Percentiles rank a stretch among this genome's conserved stretches.
phyloP scores from a whole-genome alignment of 140 eudicot species.

The Oenanthe javanica region DNA sequence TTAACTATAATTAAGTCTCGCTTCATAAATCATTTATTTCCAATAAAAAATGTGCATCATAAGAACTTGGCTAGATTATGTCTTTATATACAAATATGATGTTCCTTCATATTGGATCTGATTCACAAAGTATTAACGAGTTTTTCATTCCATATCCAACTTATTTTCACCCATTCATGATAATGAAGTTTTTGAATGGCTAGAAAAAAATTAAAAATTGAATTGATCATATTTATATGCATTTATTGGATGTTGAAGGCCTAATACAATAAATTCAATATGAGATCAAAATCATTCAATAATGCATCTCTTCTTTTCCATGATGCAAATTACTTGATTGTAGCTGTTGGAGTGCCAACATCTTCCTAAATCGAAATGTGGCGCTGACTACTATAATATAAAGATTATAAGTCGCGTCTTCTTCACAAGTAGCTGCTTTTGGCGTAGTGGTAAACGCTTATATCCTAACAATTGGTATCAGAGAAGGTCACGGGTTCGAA shows the following conservation, averaged over 20 bases:
- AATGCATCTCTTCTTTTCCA: neutral
- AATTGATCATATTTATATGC: conserved; percentile 9
- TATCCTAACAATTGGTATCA: too few species aligned
- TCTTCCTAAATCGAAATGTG: too few species aligned
- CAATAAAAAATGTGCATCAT: too few species aligned
- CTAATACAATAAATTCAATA: neutral
- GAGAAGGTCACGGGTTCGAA: too few species aligned
- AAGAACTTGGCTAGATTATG: neutral
- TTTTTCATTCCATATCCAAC: conserved; percentile 21
- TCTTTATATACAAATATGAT: conserved; percentile 6
- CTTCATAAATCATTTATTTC: too few species aligned
- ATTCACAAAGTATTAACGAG: neutral
- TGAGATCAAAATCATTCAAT: conserved; percentile 10
- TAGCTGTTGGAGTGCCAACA: too few species aligned
- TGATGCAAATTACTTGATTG: conserved; percentile 14
- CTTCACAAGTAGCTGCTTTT: too few species aligned
- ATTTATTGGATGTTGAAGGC: conserved; percentile 18
- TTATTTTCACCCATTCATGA: conserved; percentile 18
- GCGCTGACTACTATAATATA: too few species aligned
- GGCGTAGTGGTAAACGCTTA: too few species aligned
- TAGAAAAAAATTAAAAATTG: neutral
- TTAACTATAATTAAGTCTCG: too few species aligned
- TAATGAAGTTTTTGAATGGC: conserved; percentile 11
- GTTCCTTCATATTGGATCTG: conserved; percentile 10
- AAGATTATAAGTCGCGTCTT: too few species aligned